Evolutionary conservation across 345 rosid genomes (phyloP), one percentile per base, ranked within the genome.

Genomic region (Populus ilicifolia): DNA sequence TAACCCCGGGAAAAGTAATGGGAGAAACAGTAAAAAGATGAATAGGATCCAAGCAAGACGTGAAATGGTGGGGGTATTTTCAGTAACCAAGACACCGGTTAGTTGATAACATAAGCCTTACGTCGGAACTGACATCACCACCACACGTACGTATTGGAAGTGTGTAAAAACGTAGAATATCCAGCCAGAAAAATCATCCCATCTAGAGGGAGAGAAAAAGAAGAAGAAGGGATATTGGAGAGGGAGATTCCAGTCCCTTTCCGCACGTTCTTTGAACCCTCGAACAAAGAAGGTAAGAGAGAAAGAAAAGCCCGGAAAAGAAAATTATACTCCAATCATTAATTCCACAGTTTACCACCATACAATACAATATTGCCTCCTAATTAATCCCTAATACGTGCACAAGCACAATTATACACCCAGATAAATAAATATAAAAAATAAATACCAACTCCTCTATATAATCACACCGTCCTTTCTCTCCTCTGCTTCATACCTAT

Each of bases 71-170:
- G 20, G 20, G 13, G 48, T 69, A 11, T 41, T 41, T 41, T 41
- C 27, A 12, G 36, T 14, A 41, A 41, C 50, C 14, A 0, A 14
- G 0, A 1, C 16, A 0, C 11, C 1, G 6, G 64, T 23, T 1
- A 54, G 25, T 21, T 35, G 75, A 62, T 30, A 64, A 64, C 71
- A 62, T 78, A 71, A 78, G 80, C 80, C 71, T 71, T 48, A 71
- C 76, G 76, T 72, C 52, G 67, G 54, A 71, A 23, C 29, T 78
- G 80, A 72, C 76, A 63, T 78, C 80, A 78, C 50, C 80, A 0
- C 41, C 6, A 13, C 9, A 14, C 50, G 50, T 14, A 2, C 18
- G 43, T 33, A 10, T 12, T 13, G 41, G 6, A 21, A 23, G 44
- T 13, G 29, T 41, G 62, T 23, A 8, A n/a, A n/a, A 11, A 59